Evolutionary conservation across 495 filamentous ascomycete genomes (phyloP).

Genomic region (Amphirosellinia nigrospora): DNA sequence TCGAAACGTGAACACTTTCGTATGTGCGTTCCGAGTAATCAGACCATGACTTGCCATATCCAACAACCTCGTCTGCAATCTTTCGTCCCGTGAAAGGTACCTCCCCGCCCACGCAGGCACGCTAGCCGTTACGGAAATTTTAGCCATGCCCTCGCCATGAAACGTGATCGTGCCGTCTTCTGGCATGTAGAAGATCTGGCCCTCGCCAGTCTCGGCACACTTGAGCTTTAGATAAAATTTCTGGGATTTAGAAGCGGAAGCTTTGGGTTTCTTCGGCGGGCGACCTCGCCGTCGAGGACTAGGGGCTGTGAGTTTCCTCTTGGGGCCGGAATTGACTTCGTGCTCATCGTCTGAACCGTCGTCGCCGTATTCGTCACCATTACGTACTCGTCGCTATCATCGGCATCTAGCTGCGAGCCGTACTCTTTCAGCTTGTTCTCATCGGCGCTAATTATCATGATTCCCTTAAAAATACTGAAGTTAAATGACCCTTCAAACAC

Average conservation of each 20-base stretch:
- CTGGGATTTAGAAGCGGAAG: not conserved
- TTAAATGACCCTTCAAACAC: constrained; percentile 31
- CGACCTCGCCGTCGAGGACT: not conserved
- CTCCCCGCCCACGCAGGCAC: constrained; percentile 26
- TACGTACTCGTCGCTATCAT: constrained; percentile 9
- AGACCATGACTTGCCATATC: constrained; percentile 25
- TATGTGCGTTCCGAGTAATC: constrained; percentile 30
- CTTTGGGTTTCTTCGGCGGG: constrained; percentile 34
- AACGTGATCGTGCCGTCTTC: constrained; percentile 38
- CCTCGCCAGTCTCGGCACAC: constrained; percentile 36
- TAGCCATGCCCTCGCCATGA: constrained; percentile 30
- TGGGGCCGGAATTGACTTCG: not conserved
- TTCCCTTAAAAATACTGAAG: constrained; percentile 30
- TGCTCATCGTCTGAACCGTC: constrained; percentile 9
- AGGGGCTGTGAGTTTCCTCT: not conserved
- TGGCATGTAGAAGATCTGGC: constrained; percentile 24
- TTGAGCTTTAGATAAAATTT: constrained; percentile 31
- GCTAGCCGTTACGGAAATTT: constrained; percentile 31
- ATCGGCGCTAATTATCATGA: constrained; percentile 29
- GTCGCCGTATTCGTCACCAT: not conserved
- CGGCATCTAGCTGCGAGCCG: constrained; percentile 20
- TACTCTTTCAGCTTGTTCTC: constrained; percentile 25
- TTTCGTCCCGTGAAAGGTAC: constrained; percentile 36
- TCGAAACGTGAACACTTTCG: constrained; percentile 28
- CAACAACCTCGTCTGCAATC: constrained; percentile 10